phyloP scores from a whole-genome alignment of 2,329 filamentous ascomycete genomes.

The Neoascochyta sp. region DNA sequence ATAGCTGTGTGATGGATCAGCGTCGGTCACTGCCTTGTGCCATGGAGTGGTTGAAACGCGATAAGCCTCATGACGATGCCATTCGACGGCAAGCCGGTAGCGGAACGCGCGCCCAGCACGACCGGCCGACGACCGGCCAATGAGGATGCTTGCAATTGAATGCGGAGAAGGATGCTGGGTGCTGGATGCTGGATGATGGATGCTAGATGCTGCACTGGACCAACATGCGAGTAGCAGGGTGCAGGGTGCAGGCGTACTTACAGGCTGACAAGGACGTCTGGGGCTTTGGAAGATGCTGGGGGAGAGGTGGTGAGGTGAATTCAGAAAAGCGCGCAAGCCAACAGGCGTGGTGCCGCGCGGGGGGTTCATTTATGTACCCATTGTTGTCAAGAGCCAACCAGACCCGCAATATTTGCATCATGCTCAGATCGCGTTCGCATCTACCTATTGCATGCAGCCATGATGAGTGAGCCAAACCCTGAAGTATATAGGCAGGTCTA shows the following conservation, averaged over 20 bases:
- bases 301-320: no score
- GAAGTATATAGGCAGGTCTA: no score
- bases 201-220: no score
- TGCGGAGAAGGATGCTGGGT: slow-evolving; percentile 11
- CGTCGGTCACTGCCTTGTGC: slow-evolving; percentile 21
- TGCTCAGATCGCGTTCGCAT: slow-evolving; percentile 19
- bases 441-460: slow-evolving; percentile 23
- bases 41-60: slow-evolving; percentile 18
- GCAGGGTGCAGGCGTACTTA: no score
- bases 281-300: no score
- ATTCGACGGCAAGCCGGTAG: no score
- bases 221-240: no score
- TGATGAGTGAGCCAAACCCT: slow-evolving; percentile 2
- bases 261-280: no score
- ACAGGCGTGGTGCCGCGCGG: slow-evolving; percentile 13
- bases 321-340: slow-evolving; percentile 20
- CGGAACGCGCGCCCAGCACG: slow-evolving; percentile 10
- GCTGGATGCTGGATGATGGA: no score
- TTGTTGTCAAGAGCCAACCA: slow-evolving; percentile 12
- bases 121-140: slow-evolving; percentile 16
- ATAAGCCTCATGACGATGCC: no score
- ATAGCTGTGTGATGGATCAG: slow-evolving; percentile 10
- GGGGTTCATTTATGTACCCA: slow-evolving; percentile 27
- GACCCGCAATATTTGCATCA: slow-evolving; percentile 34
- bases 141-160: slow-evolving; percentile 13